Evolutionary conservation across 768 basidiomycete genomes (phyloP).

Genomic region (Rhizopogon salebrosus): DNA sequence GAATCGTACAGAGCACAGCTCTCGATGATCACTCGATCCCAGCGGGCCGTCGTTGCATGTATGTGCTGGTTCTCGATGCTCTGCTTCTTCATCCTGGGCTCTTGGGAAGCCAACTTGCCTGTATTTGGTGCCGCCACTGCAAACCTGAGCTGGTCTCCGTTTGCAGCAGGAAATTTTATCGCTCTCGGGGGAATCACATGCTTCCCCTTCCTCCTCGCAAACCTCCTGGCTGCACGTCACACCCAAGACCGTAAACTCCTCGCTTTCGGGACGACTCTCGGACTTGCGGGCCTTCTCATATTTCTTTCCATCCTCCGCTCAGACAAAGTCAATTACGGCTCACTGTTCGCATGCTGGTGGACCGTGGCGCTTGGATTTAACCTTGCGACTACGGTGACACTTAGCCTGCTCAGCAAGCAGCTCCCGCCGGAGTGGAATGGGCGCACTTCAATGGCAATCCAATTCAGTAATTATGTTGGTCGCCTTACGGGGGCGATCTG

Average conservation of each 20-base stretch:
- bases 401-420: constrained; percentile 65
- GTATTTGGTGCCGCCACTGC: constrained; percentile 43
- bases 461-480: constrained; percentile 67
- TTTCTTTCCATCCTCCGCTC: constrained; percentile 42
- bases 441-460: constrained; percentile 50
- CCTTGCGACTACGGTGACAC: constrained; percentile 62
- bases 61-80: constrained; percentile 73
- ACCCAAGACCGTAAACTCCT: constrained; percentile 59
- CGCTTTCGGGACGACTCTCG: constrained; percentile 45
- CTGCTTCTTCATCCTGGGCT: constrained; percentile 65
- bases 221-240: constrained; percentile 50
- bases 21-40: constrained; percentile 18
- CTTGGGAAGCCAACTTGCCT: constrained; percentile 67
- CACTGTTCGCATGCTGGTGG: constrained; percentile 38
- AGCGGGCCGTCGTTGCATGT: constrained; percentile 51
- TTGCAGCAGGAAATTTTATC: constrained; percentile 64
- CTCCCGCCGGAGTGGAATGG: constrained; percentile 59
- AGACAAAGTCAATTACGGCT: constrained; percentile 38
- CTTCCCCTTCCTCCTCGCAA: constrained; percentile 63
- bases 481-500: constrained; percentile 61
- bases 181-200: constrained; percentile 57
- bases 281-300: constrained; percentile 46
- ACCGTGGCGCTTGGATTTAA: constrained; percentile 69
- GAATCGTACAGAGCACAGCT: constrained; percentile 9
- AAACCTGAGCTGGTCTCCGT: constrained; percentile 52